Evolutionary conservation across 2,329 filamentous ascomycete genomes (phyloP).

Genomic region (Verticillium dahliae): DNA sequence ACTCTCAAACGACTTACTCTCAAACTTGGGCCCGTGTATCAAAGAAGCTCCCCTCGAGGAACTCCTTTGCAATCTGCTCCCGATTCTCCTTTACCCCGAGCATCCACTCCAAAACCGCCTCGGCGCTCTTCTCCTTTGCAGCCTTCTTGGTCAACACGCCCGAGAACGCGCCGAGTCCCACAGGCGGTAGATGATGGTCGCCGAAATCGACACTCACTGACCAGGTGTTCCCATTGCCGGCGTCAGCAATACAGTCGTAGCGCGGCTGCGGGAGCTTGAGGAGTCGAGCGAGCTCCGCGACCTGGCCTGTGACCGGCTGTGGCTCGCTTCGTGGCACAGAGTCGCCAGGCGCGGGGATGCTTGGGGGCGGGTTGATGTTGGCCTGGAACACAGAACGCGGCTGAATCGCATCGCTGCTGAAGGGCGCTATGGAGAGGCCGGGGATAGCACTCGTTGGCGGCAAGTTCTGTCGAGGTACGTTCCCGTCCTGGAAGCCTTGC

Average conservation of each 20-base stretch:
- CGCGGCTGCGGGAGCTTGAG: constrained; percentile 25
- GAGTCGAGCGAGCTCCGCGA: constrained; percentile 22
- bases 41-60: background rate
- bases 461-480: background rate
- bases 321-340: background rate
- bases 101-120: constrained; percentile 30
- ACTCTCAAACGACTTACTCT: no score
- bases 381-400: background rate
- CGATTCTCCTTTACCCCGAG: background rate
- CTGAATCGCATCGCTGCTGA: background rate
- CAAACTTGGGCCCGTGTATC: no score
- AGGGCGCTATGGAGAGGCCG: background rate
- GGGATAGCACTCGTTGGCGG: background rate
- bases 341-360: background rate
- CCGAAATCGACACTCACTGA: constrained; percentile 27
- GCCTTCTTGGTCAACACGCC: constrained; percentile 24
- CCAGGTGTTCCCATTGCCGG: constrained; percentile 20
- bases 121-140: constrained; percentile 31
- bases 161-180: constrained; percentile 23
- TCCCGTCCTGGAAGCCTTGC: background rate
- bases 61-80: background rate
- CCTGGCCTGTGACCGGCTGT: constrained; percentile 1
- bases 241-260: constrained; percentile 23
- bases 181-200: constrained; percentile 21
- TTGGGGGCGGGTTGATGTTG: background rate